A percentile compares a stretch with the other conserved stretches of the same genome.
Evolutionary conservation across 1,284 basidiomycete genomes (phyloP).

Genomic region (Marasmius tenuissimus): DNA sequence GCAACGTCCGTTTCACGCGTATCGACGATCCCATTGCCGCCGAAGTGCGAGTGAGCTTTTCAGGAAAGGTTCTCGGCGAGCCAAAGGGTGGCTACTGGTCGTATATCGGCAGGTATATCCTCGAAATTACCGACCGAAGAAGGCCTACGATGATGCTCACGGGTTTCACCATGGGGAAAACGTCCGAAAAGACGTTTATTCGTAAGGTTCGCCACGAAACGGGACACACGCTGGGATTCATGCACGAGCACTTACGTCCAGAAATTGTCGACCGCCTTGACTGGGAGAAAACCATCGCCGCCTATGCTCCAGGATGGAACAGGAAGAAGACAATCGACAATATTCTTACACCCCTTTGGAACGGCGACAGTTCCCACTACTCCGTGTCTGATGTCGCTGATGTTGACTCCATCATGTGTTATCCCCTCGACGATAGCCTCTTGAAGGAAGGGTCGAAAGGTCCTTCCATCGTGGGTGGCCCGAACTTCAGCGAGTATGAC

Average conservation of each 20-base stretch:
- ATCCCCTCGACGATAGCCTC: background rate
- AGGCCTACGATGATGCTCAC: background rate
- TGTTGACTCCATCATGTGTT: background rate
- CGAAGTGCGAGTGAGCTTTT: background rate
- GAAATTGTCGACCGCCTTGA: background rate
- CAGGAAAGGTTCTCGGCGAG: background rate
- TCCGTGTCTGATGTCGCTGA: background rate
- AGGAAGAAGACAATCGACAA: background rate
- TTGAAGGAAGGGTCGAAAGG: background rate
- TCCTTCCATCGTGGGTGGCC: background rate
- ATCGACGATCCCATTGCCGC: background rate
- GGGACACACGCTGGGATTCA: background rate
- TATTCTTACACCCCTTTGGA: background rate
- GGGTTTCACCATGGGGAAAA: background rate
- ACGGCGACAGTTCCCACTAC: background rate
- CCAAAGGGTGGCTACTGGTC: background rate
- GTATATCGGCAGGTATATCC: background rate
- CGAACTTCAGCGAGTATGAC: background rate
- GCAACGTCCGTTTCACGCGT: background rate
- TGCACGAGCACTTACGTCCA: background rate
- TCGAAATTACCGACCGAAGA: background rate
- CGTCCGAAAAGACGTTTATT: background rate
- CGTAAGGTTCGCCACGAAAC: background rate
- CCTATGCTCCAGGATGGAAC: background rate
- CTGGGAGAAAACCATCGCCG: background rate